Evolutionary conservation across 495 filamentous ascomycete species (phyloP).

Genomic region (Aspergillus baeticus): DNA sequence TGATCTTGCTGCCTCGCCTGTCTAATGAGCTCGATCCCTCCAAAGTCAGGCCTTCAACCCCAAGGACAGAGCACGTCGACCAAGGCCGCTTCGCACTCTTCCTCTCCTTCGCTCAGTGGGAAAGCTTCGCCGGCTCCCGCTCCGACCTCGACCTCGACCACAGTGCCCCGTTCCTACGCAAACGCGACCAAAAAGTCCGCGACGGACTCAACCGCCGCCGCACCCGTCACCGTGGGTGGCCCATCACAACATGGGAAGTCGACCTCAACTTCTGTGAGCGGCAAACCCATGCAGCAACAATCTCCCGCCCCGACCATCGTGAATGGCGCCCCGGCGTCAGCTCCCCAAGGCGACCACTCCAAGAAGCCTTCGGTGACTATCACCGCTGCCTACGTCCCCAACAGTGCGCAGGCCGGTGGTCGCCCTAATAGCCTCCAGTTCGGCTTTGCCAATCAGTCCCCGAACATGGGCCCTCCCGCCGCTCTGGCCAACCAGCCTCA

Average conservation of each 20-base stretch:
- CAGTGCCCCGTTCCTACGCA: constrained; percentile 60
- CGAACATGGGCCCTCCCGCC: constrained; percentile 56
- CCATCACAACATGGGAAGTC: constrained; percentile 82
- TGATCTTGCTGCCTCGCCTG: constrained; percentile 28
- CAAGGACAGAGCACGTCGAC: constrained; percentile 54
- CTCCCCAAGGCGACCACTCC: constrained; percentile 67
- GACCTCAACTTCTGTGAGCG: constrained; percentile 76
- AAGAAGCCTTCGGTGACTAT: constrained; percentile 88
- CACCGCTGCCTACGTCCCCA: constrained; percentile 72
- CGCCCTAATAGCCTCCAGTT: constrained; percentile 71
- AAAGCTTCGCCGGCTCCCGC: constrained; percentile 48
- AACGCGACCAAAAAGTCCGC: constrained; percentile 80
- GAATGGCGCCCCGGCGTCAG: constrained; percentile 61
- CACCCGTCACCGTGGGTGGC: constrained; percentile 67
- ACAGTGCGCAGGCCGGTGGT: constrained; percentile 64
- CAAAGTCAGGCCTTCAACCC: constrained; percentile 51
- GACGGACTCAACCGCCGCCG: constrained; percentile 62
- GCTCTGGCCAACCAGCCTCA: constrained; percentile 48
- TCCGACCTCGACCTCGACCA: constrained; percentile 49
- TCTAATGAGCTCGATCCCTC: constrained; percentile 53
- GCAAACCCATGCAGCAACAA: constrained; percentile 62
- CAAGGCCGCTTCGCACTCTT: constrained; percentile 46
- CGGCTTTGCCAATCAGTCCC: constrained; percentile 64
- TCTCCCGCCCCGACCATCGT: constrained; percentile 55
- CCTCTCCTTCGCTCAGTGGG: constrained; percentile 59